phyloP scores from a whole-genome alignment of 768 basidiomycete genomes.

The Leccinum boreale region DNA sequence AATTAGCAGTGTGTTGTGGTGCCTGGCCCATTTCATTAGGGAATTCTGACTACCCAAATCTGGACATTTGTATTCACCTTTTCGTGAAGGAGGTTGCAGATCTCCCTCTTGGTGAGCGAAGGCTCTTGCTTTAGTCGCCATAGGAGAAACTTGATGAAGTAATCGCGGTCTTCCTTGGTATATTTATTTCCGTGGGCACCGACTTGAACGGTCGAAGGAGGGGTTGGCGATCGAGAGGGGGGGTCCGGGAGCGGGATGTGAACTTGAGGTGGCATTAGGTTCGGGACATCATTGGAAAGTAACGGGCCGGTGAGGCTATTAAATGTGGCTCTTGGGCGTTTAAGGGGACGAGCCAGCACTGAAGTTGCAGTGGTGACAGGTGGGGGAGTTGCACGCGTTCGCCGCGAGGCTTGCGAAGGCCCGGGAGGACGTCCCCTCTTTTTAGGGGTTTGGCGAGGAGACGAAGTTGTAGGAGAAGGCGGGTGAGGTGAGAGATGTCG shows the following conservation, averaged over 20 bases:
- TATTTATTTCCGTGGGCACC: slow-evolving; percentile 56
- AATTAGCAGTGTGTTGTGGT: slow-evolving; percentile 61
- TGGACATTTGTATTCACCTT: slow-evolving; percentile 37
- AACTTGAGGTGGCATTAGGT: slow-evolving; percentile 58
- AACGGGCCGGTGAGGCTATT: slow-evolving; percentile 56
- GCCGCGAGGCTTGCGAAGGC: slow-evolving; percentile 23
- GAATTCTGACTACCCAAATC: background rate
- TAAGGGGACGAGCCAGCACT: slow-evolving; percentile 24
- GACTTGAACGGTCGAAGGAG: slow-evolving; percentile 50
- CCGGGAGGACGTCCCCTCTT: slow-evolving; percentile 21
- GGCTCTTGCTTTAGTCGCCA: slow-evolving; percentile 60
- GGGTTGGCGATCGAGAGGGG: slow-evolving; percentile 67
- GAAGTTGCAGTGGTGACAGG: slow-evolving; percentile 19
- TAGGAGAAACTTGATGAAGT: slow-evolving; percentile 61
- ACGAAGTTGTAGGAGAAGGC: background rate
- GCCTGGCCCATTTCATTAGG: slow-evolving; percentile 38
- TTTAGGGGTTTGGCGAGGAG: slow-evolving; percentile 27
- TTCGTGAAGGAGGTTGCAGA: slow-evolving; percentile 52
- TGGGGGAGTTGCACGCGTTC: slow-evolving; percentile 21
- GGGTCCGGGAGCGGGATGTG: slow-evolving; percentile 58
- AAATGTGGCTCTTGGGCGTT: slow-evolving; percentile 42
- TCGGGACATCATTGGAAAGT: slow-evolving; percentile 34
- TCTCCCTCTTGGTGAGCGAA: slow-evolving; percentile 46
- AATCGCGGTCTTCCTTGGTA: slow-evolving; percentile 63
- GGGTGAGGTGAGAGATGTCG: slow-evolving; percentile 22